Evolutionary conservation across 352 stramenopile genomes (phyloP).

Genomic region (Phytophthora pini): DNA sequence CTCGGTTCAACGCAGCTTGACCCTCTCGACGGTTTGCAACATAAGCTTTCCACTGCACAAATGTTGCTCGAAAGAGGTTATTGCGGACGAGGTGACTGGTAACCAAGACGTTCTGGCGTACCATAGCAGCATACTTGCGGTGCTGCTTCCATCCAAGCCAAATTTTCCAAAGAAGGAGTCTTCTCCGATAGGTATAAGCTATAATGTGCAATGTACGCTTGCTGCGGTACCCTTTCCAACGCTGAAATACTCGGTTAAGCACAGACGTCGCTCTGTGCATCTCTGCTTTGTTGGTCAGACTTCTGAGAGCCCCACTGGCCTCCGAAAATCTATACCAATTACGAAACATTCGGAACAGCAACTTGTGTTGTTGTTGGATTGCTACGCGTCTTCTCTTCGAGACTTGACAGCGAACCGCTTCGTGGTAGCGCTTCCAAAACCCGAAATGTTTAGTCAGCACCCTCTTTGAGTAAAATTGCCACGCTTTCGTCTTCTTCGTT

Average conservation of each 20-base stretch:
- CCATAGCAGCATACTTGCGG: conserved; percentile 26
- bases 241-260: conserved; percentile 14
- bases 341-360: conserved; percentile 18
- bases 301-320: background rate
- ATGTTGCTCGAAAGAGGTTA: conserved; percentile 34
- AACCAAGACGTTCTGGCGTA: conserved; percentile 38
- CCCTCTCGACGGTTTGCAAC: conserved; percentile 3
- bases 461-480: conserved; percentile 2
- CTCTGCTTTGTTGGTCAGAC: background rate
- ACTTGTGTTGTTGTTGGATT: conserved; percentile 11
- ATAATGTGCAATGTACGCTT: conserved; percentile 28
- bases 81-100: conserved; percentile 30
- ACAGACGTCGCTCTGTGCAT: conserved; percentile 4
- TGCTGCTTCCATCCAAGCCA: conserved; percentile 33
- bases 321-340: conserved; percentile 13
- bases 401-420: conserved; percentile 11
- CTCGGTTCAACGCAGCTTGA: conserved; percentile 1
- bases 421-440: conserved; percentile 16
- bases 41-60: conserved; percentile 39
- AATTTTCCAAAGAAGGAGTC: conserved; percentile 17
- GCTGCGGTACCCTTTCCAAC: conserved; percentile 26
- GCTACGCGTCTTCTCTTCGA: conserved; percentile 10
- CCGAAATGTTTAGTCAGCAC: conserved; percentile 7
- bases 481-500: conserved; percentile 4
- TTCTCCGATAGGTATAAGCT: conserved; percentile 20